Percentiles rank a stretch among this genome's conserved stretches.
phyloP scores from a whole-genome alignment of 495 filamentous ascomycete species.

The Astrothelium subdiscretum region DNA sequence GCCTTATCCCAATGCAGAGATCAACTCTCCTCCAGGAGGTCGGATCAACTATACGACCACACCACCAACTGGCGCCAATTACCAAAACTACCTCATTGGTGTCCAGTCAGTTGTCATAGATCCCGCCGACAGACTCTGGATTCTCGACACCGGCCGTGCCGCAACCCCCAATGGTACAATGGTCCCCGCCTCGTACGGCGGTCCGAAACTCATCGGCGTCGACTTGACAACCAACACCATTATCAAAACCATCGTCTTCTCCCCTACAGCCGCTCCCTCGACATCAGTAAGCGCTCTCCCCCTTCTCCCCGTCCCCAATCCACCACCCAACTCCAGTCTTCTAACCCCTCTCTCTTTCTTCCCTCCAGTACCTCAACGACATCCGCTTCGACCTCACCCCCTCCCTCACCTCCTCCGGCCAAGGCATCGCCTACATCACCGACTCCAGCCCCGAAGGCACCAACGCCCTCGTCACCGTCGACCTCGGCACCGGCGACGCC shows the following conservation, averaged over 20 bases:
- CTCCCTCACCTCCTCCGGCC: conserved; percentile 21
- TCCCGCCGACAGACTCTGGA: conserved; percentile 34
- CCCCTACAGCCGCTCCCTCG: conserved; percentile 28
- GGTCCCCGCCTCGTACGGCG: conserved; percentile 29
- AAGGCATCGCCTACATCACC: conserved; percentile 38
- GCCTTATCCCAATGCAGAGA: conserved; percentile 30
- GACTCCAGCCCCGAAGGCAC: conserved; percentile 33
- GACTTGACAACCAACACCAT: conserved; percentile 29
- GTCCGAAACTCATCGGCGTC: conserved; percentile 35
- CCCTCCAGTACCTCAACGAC: conserved; percentile 33
- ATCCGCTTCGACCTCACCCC: conserved; percentile 36
- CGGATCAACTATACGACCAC: conserved; percentile 36
- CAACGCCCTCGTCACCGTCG: conserved; percentile 35
- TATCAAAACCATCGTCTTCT: conserved; percentile 37
- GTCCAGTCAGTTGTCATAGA: conserved; percentile 38
- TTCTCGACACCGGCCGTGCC: conserved; percentile 37
- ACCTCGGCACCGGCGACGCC: conserved; percentile 33
- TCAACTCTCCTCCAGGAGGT: conserved; percentile 34
- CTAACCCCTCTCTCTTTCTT: not conserved
- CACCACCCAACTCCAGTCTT: not conserved
- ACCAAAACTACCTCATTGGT: conserved; percentile 34
- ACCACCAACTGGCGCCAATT: conserved; percentile 31
- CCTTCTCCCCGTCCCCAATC: not conserved
- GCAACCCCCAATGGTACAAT: conserved; percentile 28
- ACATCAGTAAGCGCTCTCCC: conserved; percentile 16